These are phyloP conservation scores for Ceratopteris richardii DNA, from an alignment of 75 land plant genomes.

Conservation along the genomic window DNA sequence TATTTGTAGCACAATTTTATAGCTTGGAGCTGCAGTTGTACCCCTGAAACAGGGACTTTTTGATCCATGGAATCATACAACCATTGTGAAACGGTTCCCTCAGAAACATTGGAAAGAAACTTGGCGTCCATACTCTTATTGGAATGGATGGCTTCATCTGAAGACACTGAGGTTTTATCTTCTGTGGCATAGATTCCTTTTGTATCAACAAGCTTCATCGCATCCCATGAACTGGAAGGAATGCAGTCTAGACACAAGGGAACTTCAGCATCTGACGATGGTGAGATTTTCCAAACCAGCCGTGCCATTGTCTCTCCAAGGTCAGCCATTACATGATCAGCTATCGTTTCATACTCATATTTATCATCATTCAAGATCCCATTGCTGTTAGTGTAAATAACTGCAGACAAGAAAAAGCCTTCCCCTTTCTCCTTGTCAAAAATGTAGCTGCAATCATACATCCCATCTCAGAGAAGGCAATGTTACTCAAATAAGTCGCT, in stretches of 20 bases:
- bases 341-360: constrained; percentile 30
- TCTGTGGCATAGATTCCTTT: too few relatives aligned
- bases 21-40: too few relatives aligned
- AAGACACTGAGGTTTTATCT: too few relatives aligned
- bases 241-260: constrained; percentile 15
- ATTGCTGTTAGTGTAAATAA: constrained; percentile 32
- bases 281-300: constrained; percentile 31
- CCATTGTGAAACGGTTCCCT: too few relatives aligned
- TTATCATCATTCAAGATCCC: constrained; percentile 35
- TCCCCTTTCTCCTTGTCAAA: constrained; percentile 31
- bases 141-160: too few relatives aligned
- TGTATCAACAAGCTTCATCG: too few relatives aligned
- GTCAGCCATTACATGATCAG: constrained; percentile 31
- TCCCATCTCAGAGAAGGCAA: background rate
- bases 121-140: too few relatives aligned
- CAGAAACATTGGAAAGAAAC: too few relatives aligned
- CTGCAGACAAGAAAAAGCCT: constrained; percentile 35
- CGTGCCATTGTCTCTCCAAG: constrained; percentile 33
- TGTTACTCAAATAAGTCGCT: background rate
- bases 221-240: constrained; percentile 27
- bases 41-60: too few relatives aligned
- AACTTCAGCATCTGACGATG: background rate
- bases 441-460: constrained; percentile 25
- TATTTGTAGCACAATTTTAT: too few relatives aligned
- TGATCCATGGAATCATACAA: too few relatives aligned